phyloP scores from a whole-genome alignment of 352 stramenopile species.

The Pythium utonaiense region DNA sequence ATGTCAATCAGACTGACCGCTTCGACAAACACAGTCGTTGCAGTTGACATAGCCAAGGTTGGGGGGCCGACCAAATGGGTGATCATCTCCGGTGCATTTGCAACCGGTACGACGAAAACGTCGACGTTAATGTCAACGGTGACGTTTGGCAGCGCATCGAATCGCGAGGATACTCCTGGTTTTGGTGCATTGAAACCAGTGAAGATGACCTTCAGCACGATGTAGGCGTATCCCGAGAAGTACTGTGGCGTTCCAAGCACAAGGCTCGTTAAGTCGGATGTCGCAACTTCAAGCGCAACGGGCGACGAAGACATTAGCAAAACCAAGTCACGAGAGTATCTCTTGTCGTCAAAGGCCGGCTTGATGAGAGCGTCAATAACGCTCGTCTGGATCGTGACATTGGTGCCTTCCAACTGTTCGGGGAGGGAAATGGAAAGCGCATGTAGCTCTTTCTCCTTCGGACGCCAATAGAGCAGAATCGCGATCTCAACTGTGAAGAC shows the following conservation, averaged over 20 bases:
- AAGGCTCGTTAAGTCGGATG: conserved; percentile 9
- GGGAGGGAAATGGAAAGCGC: conserved; percentile 4
- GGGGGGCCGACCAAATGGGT: background rate
- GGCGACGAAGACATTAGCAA: conserved; percentile 25
- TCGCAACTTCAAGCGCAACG: too few species aligned
- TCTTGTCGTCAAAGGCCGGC: conserved; percentile 8
- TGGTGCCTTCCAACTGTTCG: conserved; percentile 6
- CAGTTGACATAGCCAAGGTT: background rate
- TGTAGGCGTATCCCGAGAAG: conserved; percentile 28
- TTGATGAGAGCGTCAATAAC: conserved; percentile 4
- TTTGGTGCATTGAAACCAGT: conserved; percentile 3
- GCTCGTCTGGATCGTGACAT: background rate
- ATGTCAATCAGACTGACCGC: conserved; percentile 1
- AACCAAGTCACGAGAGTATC: conserved; percentile 17
- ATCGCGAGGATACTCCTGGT: too few species aligned
- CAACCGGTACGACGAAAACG: conserved; percentile 17
- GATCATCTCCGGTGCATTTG: background rate
- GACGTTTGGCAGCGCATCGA: conserved; percentile 11
- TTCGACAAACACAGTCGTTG: background rate
- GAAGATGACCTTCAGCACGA: conserved; percentile 25
- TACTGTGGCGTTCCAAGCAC: conserved; percentile 4
- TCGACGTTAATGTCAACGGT: conserved; percentile 13
- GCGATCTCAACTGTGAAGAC: conserved; percentile 1
- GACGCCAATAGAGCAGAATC: conserved; percentile 17
- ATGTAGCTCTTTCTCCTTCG: conserved; percentile 9